Evolutionary conservation across 805 yeast genomes (phyloP).

Genomic region (Ogataea sp.): DNA sequence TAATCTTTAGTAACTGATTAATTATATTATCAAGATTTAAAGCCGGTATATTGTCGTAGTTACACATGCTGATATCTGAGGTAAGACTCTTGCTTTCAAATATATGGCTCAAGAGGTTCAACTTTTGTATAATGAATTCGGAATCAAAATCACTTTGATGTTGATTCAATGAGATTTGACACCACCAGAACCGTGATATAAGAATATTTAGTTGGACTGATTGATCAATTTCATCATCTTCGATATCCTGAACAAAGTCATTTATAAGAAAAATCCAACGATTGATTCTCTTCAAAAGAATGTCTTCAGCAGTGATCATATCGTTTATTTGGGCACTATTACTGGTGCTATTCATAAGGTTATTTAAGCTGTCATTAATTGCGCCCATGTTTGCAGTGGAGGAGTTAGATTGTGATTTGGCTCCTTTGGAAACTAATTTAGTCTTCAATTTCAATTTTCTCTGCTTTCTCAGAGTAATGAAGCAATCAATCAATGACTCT

Average conservation of each 20-base stretch:
- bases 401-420: conserved; percentile 4
- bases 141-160: conserved; percentile 2
- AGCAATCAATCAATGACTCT: conserved; percentile 37
- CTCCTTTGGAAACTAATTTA: background rate
- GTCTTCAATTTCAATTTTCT: conserved; percentile 10
- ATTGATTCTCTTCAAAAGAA: conserved; percentile 32
- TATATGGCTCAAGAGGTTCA: conserved; percentile 2
- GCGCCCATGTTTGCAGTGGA: background rate
- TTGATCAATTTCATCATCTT: background rate
- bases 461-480: conserved; percentile 23
- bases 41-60: conserved; percentile 52
- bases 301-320: conserved; percentile 28
- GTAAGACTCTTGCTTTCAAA: background rate
- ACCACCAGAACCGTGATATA: conserved; percentile 25
- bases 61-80: conserved; percentile 32
- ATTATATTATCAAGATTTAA: conserved; percentile 42
- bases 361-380: background rate
- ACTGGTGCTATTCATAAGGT: background rate
- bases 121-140: conserved; percentile 5
- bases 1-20: conserved; percentile 61
- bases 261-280: conserved; percentile 41
- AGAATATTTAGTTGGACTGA: conserved; percentile 1
- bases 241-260: conserved; percentile 12
- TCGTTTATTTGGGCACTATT: conserved; percentile 11
- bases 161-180: conserved; percentile 18